Evolutionary conservation across 345 rosid species (phyloP).

Genomic region (Brassica napus): DNA sequence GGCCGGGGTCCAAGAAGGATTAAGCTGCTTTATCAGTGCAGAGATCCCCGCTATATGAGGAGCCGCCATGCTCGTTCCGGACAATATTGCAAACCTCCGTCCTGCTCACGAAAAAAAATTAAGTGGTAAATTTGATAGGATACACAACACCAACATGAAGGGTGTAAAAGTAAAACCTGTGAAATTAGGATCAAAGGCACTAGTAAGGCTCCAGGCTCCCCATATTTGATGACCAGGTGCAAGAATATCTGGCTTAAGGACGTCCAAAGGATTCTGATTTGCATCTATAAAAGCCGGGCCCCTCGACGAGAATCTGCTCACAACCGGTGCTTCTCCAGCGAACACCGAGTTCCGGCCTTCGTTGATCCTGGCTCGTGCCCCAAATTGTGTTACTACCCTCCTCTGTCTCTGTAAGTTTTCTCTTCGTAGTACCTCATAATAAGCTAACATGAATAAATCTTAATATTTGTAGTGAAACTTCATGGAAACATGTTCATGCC

Average conservation of each 20-base stretch:
- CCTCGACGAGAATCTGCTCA: slow-evolving; percentile 78
- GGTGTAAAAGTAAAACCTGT: slow-evolving; percentile 36
- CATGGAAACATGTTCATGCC: background rate
- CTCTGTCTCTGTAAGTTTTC: slow-evolving; percentile 45
- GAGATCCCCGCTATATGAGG: slow-evolving; percentile 77
- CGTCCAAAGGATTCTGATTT: slow-evolving; percentile 54
- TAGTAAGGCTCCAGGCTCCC: slow-evolving; percentile 92
- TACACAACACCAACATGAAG: slow-evolving; percentile 3
- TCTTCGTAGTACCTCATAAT: slow-evolving; percentile 62
- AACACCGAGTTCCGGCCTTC: slow-evolving; percentile 70
- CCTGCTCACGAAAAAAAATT: slow-evolving; percentile 42
- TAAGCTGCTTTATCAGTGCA: slow-evolving; percentile 65
- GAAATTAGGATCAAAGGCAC: slow-evolving; percentile 62
- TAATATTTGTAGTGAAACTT: background rate
- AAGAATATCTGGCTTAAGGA: slow-evolving; percentile 76
- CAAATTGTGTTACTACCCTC: slow-evolving; percentile 42
- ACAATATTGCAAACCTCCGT: slow-evolving; percentile 61
- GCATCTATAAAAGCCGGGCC: slow-evolving; percentile 68
- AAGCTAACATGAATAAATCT: slow-evolving; percentile 43
- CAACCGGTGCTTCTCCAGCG: slow-evolving; percentile 52
- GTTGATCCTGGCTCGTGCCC: slow-evolving; percentile 54
- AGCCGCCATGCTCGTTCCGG: slow-evolving; percentile 93
- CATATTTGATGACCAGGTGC: slow-evolving; percentile 94
- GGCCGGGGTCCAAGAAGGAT: slow-evolving; percentile 78
- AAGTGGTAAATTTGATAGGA: background rate